Base-by-base conservation (phyloP, 2,329 filamentous ascomycete genomes). In the Cladophialophora carrionii region DNA sequence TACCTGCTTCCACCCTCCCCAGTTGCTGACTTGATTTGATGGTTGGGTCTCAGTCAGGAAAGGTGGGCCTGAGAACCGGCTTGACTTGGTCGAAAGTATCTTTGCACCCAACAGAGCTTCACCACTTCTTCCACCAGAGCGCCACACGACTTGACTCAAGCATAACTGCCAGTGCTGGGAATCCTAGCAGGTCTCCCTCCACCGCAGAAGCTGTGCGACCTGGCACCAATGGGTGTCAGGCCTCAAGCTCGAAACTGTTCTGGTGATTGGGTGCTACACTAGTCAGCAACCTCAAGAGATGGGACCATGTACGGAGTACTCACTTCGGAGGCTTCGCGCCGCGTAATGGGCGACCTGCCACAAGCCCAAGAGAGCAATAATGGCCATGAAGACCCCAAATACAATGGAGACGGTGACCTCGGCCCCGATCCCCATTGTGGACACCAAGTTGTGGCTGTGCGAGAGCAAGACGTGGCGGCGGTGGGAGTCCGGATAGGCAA, bases 371-470 rank as follows among this genome's bases (percentile, higher is more conserved):
- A 68, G 48, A 4, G 62, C 60, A 12, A 68, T 8, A 41, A 65
- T 31, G 59, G 60, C 62, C 62, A 65, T 65, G 55, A 68, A 54
- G 10, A 65, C n/a, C 3, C 65, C 65, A 55, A 68, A 68, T 4
- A 63, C 62, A 24, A 68, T 61, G 9, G 59, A 60, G 17, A 68
- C 59, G 22, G 32, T 65, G 59, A 52, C 65, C 24, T 68, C 65
- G 14, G 48, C 22, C 1, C 29, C 26, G 6, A 67, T 49, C 4
- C 37, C 41, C 64, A 66, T 66, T 8, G 20, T 17, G 48, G 8
- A 29, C 22, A 51, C 22, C 8, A 4, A 3, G 9, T 7, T 51
- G 48, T 51, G 48, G 48, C 48, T 51, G 48, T 51, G 48, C 48
- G 20, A 20, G 22, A 24, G 48, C 12, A 24, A 51, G 48, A 12